These are phyloP conservation scores for Rhodotorula sp. DNA, from an alignment of 1,284 basidiomycete species.

Conservation along the genomic window DNA sequence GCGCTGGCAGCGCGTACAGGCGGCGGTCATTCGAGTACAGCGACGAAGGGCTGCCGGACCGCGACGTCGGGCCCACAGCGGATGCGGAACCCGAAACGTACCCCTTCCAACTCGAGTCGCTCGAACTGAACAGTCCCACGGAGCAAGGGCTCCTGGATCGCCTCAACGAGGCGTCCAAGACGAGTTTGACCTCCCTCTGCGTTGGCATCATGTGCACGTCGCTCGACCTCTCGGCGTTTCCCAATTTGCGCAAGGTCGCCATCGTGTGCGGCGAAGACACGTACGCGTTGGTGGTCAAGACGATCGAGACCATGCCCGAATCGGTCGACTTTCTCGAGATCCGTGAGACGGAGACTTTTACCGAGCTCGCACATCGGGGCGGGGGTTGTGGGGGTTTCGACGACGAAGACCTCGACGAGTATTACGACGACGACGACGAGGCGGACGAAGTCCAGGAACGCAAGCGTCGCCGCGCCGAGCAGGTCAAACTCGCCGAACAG, in stretches of 20 bases:
- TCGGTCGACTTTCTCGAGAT: neutral
- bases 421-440: neutral
- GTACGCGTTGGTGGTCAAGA: neutral
- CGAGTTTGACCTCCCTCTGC: conserved; percentile 15
- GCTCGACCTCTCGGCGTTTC: neutral
- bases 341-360: neutral
- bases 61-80: neutral
- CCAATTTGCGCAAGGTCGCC: neutral
- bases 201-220: conserved; percentile 19
- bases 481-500: conserved; percentile 50
- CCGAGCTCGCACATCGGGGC: neutral
- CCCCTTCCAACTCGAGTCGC: neutral
- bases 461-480: neutral
- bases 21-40: too few species aligned
- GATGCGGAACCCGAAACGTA: neutral
- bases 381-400: neutral
- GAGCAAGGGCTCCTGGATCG: neutral
- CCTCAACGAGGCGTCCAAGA: neutral
- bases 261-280: neutral
- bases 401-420: neutral
- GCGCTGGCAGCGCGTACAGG: too few species aligned
- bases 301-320: neutral
- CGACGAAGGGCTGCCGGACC: neutral
- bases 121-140: conserved; percentile 27
- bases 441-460: neutral